phyloP scores from a whole-genome alignment of 139 green algal species.

The Closterium sp. region DNA sequence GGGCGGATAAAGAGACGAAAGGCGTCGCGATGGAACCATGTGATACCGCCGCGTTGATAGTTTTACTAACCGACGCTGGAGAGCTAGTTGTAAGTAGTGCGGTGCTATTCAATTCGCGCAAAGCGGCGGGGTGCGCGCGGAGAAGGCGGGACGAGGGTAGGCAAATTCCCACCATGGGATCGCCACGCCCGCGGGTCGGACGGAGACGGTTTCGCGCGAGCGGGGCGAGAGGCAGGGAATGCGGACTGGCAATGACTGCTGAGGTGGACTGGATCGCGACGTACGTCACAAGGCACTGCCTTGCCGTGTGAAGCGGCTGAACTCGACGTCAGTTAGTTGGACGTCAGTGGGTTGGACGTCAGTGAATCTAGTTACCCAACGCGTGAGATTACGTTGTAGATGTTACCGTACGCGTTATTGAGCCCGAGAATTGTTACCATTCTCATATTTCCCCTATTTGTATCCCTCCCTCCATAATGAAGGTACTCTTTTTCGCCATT shows the following conservation, averaged over 20 bases:
- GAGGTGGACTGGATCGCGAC: not conserved
- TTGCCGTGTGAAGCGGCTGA: not conserved
- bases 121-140: not conserved
- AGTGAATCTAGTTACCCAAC: no score
- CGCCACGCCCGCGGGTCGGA: no score
- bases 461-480: no score
- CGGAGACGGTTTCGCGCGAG: not conserved
- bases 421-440: no score
- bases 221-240: not conserved
- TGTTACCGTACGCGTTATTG: no score
- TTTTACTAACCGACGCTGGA: no score
- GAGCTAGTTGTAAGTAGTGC: not conserved
- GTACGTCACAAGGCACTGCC: not conserved
- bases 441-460: no score
- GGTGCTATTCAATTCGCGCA: not conserved
- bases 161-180: not conserved
- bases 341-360: no score
- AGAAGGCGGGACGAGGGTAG: not conserved
- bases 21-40: not conserved
- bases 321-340: no score
- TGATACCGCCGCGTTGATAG: not conserved
- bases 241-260: not conserved
- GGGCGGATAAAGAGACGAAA: no score
- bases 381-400: no score
- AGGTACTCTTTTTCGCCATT: no score